A percentile compares a stretch with the other conserved stretches of the same genome.
These are phyloP conservation scores for Colletotrichum musae DNA, from an alignment of 2,329 filamentous ascomycete species.

Conservation along the genomic window DNA sequence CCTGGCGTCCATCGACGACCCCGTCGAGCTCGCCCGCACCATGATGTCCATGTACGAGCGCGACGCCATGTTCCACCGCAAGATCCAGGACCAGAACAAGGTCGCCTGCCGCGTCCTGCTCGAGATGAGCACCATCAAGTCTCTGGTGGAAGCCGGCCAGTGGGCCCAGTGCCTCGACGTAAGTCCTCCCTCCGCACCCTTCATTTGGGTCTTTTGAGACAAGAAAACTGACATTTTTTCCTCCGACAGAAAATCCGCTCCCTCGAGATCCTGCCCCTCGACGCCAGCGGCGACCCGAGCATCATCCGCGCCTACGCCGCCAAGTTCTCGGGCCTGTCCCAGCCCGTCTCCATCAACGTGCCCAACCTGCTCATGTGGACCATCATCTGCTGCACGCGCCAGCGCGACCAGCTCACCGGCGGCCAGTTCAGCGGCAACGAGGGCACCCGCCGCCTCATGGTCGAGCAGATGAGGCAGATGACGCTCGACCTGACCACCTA, in stretches of 20 bases:
- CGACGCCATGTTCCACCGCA: slow-evolving; percentile 72
- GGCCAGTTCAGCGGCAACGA: slow-evolving; percentile 83
- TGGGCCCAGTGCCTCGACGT: slow-evolving; percentile 74
- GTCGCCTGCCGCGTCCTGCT: slow-evolving; percentile 70
- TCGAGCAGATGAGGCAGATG: slow-evolving; percentile 81
- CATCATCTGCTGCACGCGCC: slow-evolving; percentile 85
- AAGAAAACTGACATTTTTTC: slow-evolving; percentile 2
- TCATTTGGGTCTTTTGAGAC: neutral
- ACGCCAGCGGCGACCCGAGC: slow-evolving; percentile 80
- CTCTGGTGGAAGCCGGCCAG: slow-evolving; percentile 65
- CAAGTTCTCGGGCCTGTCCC: slow-evolving; percentile 83
- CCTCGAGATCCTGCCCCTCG: slow-evolving; percentile 85
- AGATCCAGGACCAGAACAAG: slow-evolving; percentile 70
- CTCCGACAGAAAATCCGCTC: slow-evolving; percentile 75
- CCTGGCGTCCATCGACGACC: slow-evolving; percentile 72
- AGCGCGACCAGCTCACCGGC: slow-evolving; percentile 79
- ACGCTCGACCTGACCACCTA: slow-evolving; percentile 94
- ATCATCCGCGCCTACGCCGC: slow-evolving; percentile 85
- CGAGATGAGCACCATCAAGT: slow-evolving; percentile 74
- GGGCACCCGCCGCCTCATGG: slow-evolving; percentile 73
- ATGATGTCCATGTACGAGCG: slow-evolving; percentile 76
- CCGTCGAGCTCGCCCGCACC: slow-evolving; percentile 70
- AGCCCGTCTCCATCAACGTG: slow-evolving; percentile 88
- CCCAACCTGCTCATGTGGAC: slow-evolving; percentile 96
- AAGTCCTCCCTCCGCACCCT: slow-evolving; percentile 51